Conservation (phyloP, 2,329 filamentous ascomycete genomes). For the Aureobasidium pullulans region DNA sequence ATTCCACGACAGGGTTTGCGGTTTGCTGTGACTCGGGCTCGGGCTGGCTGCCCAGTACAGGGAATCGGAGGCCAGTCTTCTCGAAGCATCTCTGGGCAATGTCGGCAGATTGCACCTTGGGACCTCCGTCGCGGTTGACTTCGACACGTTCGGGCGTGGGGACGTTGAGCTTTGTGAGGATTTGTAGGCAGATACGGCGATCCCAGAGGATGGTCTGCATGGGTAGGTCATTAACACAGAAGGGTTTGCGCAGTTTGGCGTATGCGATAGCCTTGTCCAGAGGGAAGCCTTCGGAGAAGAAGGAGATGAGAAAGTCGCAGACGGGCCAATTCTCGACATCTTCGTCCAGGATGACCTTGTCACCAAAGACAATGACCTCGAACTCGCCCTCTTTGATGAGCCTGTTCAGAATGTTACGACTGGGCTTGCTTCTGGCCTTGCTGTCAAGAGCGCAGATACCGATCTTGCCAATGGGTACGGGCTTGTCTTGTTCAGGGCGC, state of each 20-base stretch:
- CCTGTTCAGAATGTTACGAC: slow-evolving; percentile 88
- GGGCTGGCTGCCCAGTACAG: slow-evolving; percentile 1
- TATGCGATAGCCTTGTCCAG: slow-evolving; percentile 96
- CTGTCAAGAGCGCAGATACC: slow-evolving; percentile 92
- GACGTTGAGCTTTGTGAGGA: slow-evolving; percentile 83
- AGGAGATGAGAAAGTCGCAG: slow-evolving; percentile 93
- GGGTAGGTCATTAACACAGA: slow-evolving; percentile 93
- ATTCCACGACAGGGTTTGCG: slow-evolving; percentile 54
- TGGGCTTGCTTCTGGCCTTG: slow-evolving; percentile 94
- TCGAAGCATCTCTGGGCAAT: slow-evolving; percentile 73
- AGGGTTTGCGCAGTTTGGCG: slow-evolving; percentile 84
- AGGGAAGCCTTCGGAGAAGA: slow-evolving; percentile 96
- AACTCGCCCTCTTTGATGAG: slow-evolving; percentile 91
- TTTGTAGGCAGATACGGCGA: slow-evolving; percentile 75
- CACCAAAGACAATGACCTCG: slow-evolving; percentile 94
- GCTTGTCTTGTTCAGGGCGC: slow-evolving; percentile 49
- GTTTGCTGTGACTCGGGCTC: slow-evolving; percentile 2
- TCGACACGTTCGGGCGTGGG: slow-evolving; percentile 83
- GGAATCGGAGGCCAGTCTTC: slow-evolving; percentile 60
- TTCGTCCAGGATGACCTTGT: slow-evolving; percentile 97
- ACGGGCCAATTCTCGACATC: slow-evolving; percentile 94
- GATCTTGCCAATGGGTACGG: slow-evolving; percentile 56
- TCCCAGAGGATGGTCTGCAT: slow-evolving; percentile 99
- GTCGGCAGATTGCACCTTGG: slow-evolving; percentile 67
- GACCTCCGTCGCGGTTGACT: slow-evolving; percentile 88